phyloP scores from a whole-genome alignment of 495 filamentous ascomycete species.

The Trichoderma erinaceum region DNA sequence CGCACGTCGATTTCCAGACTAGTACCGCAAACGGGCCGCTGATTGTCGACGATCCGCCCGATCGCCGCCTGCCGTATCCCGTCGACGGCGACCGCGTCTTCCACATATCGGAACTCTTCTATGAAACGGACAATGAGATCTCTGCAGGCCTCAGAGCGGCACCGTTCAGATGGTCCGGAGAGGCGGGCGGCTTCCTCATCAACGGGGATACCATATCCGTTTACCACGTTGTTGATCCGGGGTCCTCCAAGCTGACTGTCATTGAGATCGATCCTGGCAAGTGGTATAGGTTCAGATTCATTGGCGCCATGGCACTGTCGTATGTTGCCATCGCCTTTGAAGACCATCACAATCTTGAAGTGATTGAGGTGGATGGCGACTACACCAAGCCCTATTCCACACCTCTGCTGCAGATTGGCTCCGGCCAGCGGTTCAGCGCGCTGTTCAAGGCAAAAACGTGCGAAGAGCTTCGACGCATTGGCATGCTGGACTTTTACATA shows the following conservation, averaged over 20 bases:
- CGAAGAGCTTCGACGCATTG: conserved; percentile 35
- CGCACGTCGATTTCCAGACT: conserved; percentile 52
- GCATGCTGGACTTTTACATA: conserved; percentile 44
- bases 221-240: conserved; percentile 24
- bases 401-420: conserved; percentile 45
- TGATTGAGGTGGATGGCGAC: conserved; percentile 53
- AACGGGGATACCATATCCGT: conserved; percentile 38
- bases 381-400: conserved; percentile 47
- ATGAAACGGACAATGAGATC: conserved; percentile 38
- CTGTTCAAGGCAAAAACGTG: conserved; percentile 42
- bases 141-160: conserved; percentile 30
- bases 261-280: conserved; percentile 51
- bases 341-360: conserved; percentile 40
- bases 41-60: conserved; percentile 45
- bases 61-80: conserved; percentile 33
- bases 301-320: conserved; percentile 48
- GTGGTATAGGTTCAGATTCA: conserved; percentile 52
- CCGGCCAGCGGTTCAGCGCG: conserved; percentile 52
- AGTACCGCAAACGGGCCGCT: conserved; percentile 47
- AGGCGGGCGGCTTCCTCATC: conserved; percentile 45
- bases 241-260: conserved; percentile 31
- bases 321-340: conserved; percentile 46
- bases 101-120: conserved; percentile 47
- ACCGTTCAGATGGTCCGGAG: conserved; percentile 42
- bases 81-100: conserved; percentile 54